Base-by-base conservation (phyloP, 768 basidiomycete genomes). In the Myochromella boudieri region DNA sequence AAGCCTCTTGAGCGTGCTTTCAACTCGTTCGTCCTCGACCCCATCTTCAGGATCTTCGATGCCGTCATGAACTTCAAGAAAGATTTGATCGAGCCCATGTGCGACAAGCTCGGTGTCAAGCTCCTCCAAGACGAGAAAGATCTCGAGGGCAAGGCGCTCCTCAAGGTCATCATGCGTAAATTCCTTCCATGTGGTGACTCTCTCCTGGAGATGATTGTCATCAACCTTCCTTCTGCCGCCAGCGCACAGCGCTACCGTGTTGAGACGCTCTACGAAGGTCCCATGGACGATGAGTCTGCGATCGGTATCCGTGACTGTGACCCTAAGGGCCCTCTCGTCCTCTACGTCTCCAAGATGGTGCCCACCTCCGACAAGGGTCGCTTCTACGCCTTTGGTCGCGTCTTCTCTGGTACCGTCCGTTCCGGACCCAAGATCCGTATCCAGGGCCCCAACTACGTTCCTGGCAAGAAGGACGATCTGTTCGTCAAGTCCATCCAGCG, bases 291-390 rank as follows among this genome's bases (percentile, higher is more conserved):
- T 64, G 97, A 99, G 72, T 97, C 92, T 49, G 97, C 97, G 57
- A 92, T 98, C 58, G 91, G 84, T 75, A 95, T 99, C 77, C 86
- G 97, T 44, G 95, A 98, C 68, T 99, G 97, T 67, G 91, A 98
- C 73, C 88, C 97, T 68, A 87, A 85, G 36, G 97, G 85, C 42
- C 97, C 97, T 55, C 87, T 99, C 53, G 94, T 98, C 64, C 82
- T 95, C 54, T 99, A 99, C 73, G 79, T 99, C 74, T 98, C 97
- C 58, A 98, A 98, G 85, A 98, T 99, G 97, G 97, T 98, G 61
- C 97, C 97, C 54, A 97, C 97, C 32, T 97, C 97, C 58, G 97
- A 99, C 72, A 98, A 98, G 76, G 97, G 97, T 63, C 94, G 97
- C 51, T 99, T 98, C 90, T 98, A 98, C 72, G 97, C 97, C 52